Evolutionary conservation across 2,329 filamentous ascomycete species (phyloP).

Genomic region (Beauveria medogensis): DNA sequence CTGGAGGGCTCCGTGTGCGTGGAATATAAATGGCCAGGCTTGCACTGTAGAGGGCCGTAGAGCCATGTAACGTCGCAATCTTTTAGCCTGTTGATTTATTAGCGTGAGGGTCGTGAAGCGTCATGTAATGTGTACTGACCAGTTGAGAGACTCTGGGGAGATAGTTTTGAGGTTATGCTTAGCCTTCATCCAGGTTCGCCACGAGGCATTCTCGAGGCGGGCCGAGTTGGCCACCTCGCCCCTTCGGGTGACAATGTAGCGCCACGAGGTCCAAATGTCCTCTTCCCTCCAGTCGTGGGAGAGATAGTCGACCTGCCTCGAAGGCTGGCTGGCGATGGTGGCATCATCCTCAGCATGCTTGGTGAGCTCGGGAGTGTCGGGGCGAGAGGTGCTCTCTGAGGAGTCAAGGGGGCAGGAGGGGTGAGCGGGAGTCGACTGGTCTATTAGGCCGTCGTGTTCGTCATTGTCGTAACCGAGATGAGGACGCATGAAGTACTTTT

Average conservation of each 20-base stretch:
- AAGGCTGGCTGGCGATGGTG: constrained; percentile 64
- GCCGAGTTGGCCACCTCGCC: constrained; percentile 73
- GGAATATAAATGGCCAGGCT: constrained; percentile 44
- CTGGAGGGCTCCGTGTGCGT: constrained; percentile 9
- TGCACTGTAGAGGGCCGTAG: constrained; percentile 83
- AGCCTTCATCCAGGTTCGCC: constrained; percentile 92
- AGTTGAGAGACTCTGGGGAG: constrained; percentile 86
- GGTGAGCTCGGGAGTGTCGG: constrained; percentile 47
- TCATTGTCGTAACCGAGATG: constrained; percentile 27
- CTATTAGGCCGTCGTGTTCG: constrained; percentile 38
- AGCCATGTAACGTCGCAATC: constrained; percentile 97
- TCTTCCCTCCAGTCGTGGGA: constrained; percentile 92
- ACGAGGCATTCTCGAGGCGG: constrained; percentile 88
- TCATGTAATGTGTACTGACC: constrained; percentile 46
- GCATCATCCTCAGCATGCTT: constrained; percentile 72
- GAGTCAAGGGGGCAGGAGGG: constrained; percentile 48
- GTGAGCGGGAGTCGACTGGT: constrained; percentile 36
- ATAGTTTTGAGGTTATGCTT: constrained; percentile 83
- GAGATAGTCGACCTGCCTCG: constrained; percentile 88
- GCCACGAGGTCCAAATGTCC: constrained; percentile 96
- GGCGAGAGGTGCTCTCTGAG: constrained; percentile 43
- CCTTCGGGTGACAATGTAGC: constrained; percentile 76
- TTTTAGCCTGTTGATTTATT: constrained; percentile 62
- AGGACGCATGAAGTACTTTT: constrained; percentile 34
- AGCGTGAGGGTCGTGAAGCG: constrained; percentile 15